Conservation (phyloP, 2,329 filamentous ascomycete genomes). For the Canariomyces notabilis region DNA sequence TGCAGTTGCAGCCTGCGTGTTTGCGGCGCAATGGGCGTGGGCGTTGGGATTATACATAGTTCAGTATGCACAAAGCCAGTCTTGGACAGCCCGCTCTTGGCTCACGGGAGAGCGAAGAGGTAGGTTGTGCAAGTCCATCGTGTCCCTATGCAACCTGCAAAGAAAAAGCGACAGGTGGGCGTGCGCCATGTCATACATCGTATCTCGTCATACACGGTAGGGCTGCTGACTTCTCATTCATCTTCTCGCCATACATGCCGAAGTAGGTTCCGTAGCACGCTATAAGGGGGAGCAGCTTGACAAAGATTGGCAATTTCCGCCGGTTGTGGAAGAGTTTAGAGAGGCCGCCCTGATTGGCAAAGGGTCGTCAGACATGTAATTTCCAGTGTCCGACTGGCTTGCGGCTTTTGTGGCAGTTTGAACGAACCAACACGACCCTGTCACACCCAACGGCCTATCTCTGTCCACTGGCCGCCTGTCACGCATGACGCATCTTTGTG, state of each 20-base stretch:
- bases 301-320: not conserved
- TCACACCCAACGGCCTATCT: not conserved
- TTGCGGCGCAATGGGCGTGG: constrained; percentile 7
- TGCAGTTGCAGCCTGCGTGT: constrained; percentile 8
- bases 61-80: not conserved
- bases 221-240: not conserved
- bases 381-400: not conserved
- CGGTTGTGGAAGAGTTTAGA: not conserved
- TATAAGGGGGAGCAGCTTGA: not conserved
- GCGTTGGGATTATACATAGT: too few relatives aligned
- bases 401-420: not conserved
- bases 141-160: not conserved
- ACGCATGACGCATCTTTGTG: too few relatives aligned
- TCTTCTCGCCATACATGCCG: too few relatives aligned
- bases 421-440: not conserved
- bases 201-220: not conserved
- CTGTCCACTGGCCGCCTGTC: too few relatives aligned
- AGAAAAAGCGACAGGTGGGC: not conserved
- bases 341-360: not conserved
- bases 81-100: not conserved
- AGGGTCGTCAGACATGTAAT: not conserved
- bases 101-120: too few relatives aligned
- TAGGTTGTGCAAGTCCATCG: not conserved
- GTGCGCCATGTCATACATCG: not conserved
- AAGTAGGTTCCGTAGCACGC: not conserved